phyloP scores from a whole-genome alignment of 2,329 filamentous ascomycete species.

The Emergomyces africanus region DNA sequence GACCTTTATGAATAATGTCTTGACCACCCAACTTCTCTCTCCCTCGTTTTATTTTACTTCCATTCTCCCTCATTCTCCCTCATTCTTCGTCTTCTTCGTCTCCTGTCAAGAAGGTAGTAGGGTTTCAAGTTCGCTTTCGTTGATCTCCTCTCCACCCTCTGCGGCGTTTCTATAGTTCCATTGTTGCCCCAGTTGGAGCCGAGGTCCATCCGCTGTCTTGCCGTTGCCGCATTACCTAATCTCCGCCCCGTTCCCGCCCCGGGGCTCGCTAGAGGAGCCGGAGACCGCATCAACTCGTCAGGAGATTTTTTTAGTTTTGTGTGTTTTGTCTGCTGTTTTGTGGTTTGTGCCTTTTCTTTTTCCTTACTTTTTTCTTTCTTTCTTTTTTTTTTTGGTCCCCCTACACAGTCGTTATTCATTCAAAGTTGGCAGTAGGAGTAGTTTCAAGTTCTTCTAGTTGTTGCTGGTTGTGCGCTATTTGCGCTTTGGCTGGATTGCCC shows the following conservation, averaged over 20 bases:
- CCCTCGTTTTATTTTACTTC: too few relatives aligned
- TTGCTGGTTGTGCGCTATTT: not conserved
- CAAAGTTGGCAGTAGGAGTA: not conserved
- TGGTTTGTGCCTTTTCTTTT: slow-evolving; percentile 1
- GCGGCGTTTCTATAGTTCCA: not conserved
- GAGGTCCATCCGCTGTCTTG: not conserved
- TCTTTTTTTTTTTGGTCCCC: not conserved
- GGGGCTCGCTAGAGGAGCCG: not conserved
- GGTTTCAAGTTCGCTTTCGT: too few relatives aligned
- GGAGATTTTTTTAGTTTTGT: not conserved
- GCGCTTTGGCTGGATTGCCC: not conserved
- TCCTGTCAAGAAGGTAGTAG: too few relatives aligned
- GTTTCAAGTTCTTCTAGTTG: too few relatives aligned
- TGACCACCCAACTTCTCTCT: too few relatives aligned
- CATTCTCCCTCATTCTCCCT: too few relatives aligned
- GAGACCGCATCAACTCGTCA: not conserved
- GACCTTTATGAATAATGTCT: not conserved
- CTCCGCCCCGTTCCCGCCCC: not conserved
- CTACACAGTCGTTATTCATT: not conserved
- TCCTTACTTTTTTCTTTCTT: slow-evolving; percentile 5
- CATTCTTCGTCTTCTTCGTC: too few relatives aligned
- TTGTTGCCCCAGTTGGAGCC: not conserved
- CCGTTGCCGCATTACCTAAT: not conserved
- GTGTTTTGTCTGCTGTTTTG: not conserved
- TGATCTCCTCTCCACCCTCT: not conserved